Base-by-base conservation (phyloP, 176 grass and related monocot species). In the Oryza punctata region DNA sequence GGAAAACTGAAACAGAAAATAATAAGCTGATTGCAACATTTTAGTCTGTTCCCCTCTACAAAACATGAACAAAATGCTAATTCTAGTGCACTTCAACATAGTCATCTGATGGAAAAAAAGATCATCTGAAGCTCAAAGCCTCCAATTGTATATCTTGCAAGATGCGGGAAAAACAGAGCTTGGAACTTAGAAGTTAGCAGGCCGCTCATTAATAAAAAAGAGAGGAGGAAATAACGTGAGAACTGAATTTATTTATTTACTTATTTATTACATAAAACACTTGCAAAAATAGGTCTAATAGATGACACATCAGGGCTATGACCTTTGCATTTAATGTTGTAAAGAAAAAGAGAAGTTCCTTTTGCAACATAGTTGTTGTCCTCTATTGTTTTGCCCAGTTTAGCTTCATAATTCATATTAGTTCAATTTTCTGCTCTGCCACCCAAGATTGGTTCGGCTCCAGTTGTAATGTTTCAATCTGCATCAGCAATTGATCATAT, bases 381-480 rank as follows among this genome's bases (percentile, higher is more conserved):
- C 19, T 49, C 21, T 29, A 76, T 40, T 64, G 15, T 10, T 75
- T 28, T 72, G 11, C 30, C 3, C 13, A 35, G 38, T 57, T 78
- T 40, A 74, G 28, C n/a, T 83, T 91, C 86, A 92, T 40, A 68
- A 61, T 52, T 91, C 88, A 92, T 40, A 68, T 65, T 30, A 90
- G 32, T 47, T 72, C 32, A 59, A 98, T 85, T 66, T 88, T 83
- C 84, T 95, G 93, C 83, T 94, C 85, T 26, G 90, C 92, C 46
- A 89, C 63, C 94, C 92, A 94, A 72, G 89, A 92, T 86, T 92
- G 67, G 67, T 90, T 87, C 2, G 93, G 91, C 35, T 81, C 83
- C 65, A 98, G 85, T 66, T 83, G 76, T 73, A 95, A 60, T 26
- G 77, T 82, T 67, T 81, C 87, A 77, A 95, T 93, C 93, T 95